Conservation (phyloP, 371 early-diverging fungal genomes). For the Paraphysoderma sedebokerense region DNA sequence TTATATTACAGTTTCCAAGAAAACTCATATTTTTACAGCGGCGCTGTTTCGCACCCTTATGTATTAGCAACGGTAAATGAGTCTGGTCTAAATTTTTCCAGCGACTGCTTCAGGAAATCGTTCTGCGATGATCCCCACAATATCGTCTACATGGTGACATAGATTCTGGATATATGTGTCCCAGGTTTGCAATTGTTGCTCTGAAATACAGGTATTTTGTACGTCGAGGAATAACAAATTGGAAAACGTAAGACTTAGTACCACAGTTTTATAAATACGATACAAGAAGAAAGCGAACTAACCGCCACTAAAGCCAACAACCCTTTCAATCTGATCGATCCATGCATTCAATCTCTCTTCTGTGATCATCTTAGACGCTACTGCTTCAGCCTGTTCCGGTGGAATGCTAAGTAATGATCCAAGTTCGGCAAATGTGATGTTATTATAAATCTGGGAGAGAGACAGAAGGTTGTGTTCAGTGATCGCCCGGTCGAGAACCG, state of each 20-base stretch:
- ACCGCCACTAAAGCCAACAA: conserved; percentile 64
- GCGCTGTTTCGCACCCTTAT: too few relatives aligned
- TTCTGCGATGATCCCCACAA: conserved; percentile 22
- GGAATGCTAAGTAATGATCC: conserved; percentile 55
- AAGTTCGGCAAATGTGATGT: conserved; percentile 67
- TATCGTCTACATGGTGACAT: conserved; percentile 37
- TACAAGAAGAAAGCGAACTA: conserved; percentile 9
- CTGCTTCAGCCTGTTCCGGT: conserved; percentile 62
- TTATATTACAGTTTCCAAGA: too few relatives aligned
- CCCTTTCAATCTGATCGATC: conserved; percentile 74
- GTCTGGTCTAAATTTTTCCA: background rate
- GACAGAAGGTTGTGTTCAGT: conserved; percentile 84
- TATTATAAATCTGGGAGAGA: conserved; percentile 71
- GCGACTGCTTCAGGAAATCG: background rate
- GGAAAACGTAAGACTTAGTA: too few relatives aligned
- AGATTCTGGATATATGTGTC: conserved; percentile 37
- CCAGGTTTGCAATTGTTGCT: too few relatives aligned
- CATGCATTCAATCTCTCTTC: conserved; percentile 69
- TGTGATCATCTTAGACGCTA: conserved; percentile 76
- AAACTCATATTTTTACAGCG: too few relatives aligned
- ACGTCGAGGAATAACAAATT: too few relatives aligned
- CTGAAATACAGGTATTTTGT: too few relatives aligned
- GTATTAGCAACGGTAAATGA: too few relatives aligned
- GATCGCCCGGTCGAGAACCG: conserved; percentile 80
- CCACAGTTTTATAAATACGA: conserved; percentile 12